phyloP scores from a whole-genome alignment of 345 rosid species.

The Anastatica hierochuntica region DNA sequence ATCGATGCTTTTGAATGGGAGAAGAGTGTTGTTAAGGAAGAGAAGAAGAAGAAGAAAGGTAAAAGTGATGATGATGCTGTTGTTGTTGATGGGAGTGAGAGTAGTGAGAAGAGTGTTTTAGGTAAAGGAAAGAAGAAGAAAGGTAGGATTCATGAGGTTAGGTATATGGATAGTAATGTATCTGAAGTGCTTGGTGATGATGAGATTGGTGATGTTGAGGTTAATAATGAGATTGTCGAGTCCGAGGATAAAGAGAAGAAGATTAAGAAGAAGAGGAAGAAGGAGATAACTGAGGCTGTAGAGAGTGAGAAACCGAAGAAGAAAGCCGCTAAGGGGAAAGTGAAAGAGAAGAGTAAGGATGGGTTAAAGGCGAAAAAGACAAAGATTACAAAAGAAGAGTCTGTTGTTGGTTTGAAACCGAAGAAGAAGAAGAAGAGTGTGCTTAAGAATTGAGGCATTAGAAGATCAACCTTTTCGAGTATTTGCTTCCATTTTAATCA shows the following conservation, averaged over 20 bases:
- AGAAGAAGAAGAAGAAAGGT: conserved; percentile 10
- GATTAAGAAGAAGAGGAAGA: conserved; percentile 24
- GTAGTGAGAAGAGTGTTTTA: conserved; percentile 9
- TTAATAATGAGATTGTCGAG: conserved; percentile 8
- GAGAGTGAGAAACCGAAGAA: conserved; percentile 20
- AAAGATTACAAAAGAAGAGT: no score
- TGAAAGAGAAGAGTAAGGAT: conserved; percentile 7
- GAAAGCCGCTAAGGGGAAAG: neutral
- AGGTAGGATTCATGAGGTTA: conserved; percentile 71
- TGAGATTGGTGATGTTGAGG: conserved; percentile 28
- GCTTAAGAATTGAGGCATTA: conserved; percentile 3
- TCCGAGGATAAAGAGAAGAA: conserved; percentile 24
- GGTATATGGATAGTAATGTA: conserved; percentile 56
- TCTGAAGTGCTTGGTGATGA: conserved; percentile 31
- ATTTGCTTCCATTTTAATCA: neutral
- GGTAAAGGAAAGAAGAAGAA: conserved; percentile 39
- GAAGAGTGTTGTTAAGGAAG: conserved; percentile 14
- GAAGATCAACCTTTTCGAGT: neutral
- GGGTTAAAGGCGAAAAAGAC: no score
- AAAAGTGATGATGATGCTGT: conserved; percentile 9
- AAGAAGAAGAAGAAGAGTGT: conserved; percentile 24
- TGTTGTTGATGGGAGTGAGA: conserved; percentile 11
- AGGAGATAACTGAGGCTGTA: conserved; percentile 5
- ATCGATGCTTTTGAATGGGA: conserved; percentile 33
- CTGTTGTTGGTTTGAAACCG: conserved; percentile 14